These are phyloP conservation scores for Artemisia annua DNA, from an alignment of 129 eudicot genomes.

Conservation along the genomic window DNA sequence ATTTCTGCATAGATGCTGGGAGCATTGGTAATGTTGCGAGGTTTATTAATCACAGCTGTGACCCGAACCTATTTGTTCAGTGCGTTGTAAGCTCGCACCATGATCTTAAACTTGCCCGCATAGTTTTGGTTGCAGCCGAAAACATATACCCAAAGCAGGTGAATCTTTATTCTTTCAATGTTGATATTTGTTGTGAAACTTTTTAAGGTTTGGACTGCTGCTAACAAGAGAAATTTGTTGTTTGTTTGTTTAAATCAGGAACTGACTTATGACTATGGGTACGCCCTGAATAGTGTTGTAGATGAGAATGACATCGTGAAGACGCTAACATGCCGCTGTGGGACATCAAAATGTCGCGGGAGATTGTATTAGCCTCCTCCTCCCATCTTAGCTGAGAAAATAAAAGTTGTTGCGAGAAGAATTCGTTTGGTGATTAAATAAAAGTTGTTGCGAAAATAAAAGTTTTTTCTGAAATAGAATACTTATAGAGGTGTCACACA, in stretches of 20 bases:
- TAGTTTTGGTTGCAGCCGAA: slow-evolving; percentile 32
- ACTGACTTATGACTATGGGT: too few species aligned
- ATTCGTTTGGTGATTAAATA: too few species aligned
- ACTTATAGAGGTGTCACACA: too few species aligned
- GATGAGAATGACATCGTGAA: slow-evolving; percentile 68
- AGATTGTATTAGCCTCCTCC: slow-evolving; percentile 45
- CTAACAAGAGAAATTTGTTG: not conserved
- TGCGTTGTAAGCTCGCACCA: too few species aligned
- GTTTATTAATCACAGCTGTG: slow-evolving; percentile 50
- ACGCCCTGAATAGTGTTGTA: slow-evolving; percentile 58
- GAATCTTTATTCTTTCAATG: not conserved
- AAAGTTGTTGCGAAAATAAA: too few species aligned
- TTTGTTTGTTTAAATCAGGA: too few species aligned
- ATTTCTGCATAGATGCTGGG: slow-evolving; percentile 46
- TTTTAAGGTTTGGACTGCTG: not conserved
- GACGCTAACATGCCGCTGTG: slow-evolving; percentile 65
- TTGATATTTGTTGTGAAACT: too few species aligned
- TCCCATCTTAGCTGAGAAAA: too few species aligned
- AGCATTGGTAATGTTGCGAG: slow-evolving; percentile 42
- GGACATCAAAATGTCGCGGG: slow-evolving; percentile 64
- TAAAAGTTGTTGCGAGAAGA: too few species aligned
- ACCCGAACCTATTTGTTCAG: slow-evolving; percentile 32
- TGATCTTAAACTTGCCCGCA: too few species aligned
- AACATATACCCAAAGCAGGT: slow-evolving; percentile 38
- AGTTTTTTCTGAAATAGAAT: too few species aligned